Conservation (phyloP, 106 monocot genomes). For the Vanilla planifolia region DNA sequence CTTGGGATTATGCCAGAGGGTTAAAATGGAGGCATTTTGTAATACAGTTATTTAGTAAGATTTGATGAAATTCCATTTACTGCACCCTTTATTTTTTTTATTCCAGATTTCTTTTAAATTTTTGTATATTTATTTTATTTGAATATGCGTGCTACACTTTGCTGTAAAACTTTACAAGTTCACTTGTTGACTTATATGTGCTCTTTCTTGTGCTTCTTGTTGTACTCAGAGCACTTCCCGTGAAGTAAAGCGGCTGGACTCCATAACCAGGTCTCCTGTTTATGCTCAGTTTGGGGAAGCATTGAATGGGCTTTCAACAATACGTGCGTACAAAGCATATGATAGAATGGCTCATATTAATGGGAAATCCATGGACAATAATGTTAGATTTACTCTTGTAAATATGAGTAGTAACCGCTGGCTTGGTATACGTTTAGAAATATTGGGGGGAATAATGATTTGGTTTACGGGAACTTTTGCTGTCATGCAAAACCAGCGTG, state of each 20-base stretch:
- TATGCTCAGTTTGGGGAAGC: slow-evolving; percentile 99
- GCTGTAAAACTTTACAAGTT: not conserved
- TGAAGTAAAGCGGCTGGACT: slow-evolving; percentile 95
- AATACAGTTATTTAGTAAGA: not conserved
- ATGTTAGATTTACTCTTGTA: slow-evolving; percentile 89
- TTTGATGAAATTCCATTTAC: not conserved
- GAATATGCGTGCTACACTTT: not conserved
- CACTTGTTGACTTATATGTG: not conserved
- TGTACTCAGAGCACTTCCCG: slow-evolving; percentile 66
- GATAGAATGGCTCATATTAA: slow-evolving; percentile 93
- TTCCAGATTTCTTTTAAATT: not conserved
- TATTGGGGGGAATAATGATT: slow-evolving; percentile 89
- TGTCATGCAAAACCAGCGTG: slow-evolving; percentile 88
- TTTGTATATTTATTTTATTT: not conserved
- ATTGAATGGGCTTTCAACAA: slow-evolving; percentile 92
- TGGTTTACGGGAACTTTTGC: slow-evolving; percentile 97
- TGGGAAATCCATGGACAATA: slow-evolving; percentile 98
- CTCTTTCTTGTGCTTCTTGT: not conserved
- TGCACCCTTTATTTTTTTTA: not conserved
- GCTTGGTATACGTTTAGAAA: slow-evolving; percentile 92
- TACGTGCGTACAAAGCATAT: slow-evolving; percentile 96
- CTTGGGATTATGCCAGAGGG: too few relatives aligned
- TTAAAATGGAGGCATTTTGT: not conserved
- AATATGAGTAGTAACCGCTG: slow-evolving; percentile 87
- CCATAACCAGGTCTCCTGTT: slow-evolving; percentile 96